These are phyloP conservation scores for Volvox reticuliferus DNA, from an alignment of 139 green algal species.

Conservation along the genomic window DNA sequence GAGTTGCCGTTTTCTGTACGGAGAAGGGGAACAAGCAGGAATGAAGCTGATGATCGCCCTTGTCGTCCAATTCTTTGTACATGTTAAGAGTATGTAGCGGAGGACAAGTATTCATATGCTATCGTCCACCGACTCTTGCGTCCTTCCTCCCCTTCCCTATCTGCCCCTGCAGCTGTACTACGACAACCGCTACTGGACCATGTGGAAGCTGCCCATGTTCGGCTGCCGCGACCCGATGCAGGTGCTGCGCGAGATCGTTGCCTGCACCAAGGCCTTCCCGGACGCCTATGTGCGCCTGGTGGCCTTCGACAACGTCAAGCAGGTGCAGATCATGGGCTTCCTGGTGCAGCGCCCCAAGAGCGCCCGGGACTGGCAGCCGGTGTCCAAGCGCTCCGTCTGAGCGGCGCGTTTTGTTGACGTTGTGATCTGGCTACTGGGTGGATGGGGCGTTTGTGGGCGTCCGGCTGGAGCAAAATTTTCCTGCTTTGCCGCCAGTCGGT, in stretches of 20 bases:
- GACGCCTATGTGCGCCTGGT: slow-evolving; percentile 93
- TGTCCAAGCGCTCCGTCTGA: slow-evolving; percentile 39
- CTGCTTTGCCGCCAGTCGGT: background rate
- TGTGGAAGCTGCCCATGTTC: slow-evolving; percentile 99
- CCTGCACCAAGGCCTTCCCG: slow-evolving; percentile 92
- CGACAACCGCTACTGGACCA: slow-evolving; percentile 98
- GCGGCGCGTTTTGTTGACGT: background rate
- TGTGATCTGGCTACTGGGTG: background rate
- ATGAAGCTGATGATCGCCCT: background rate
- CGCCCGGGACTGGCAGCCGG: slow-evolving; percentile 76
- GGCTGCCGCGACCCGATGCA: slow-evolving; percentile 94
- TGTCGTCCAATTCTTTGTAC: too few species aligned
- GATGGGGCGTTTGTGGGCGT: background rate
- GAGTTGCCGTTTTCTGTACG: too few species aligned
- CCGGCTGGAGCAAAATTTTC: background rate
- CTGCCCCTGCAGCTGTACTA: slow-evolving; percentile 78
- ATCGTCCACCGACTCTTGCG: background rate
- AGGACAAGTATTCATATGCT: too few species aligned
- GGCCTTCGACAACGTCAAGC: slow-evolving; percentile 85
- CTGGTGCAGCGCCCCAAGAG: slow-evolving; percentile 70
- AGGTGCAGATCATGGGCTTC: slow-evolving; percentile 80
- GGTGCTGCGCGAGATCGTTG: slow-evolving; percentile 93
- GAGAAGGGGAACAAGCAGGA: background rate
- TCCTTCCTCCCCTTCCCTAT: background rate
- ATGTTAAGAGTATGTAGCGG: too few species aligned